Percentiles rank a stretch among this genome's conserved stretches.
phyloP scores from a whole-genome alignment of 352 stramenopile genomes.

The Pythium coloratum region DNA sequence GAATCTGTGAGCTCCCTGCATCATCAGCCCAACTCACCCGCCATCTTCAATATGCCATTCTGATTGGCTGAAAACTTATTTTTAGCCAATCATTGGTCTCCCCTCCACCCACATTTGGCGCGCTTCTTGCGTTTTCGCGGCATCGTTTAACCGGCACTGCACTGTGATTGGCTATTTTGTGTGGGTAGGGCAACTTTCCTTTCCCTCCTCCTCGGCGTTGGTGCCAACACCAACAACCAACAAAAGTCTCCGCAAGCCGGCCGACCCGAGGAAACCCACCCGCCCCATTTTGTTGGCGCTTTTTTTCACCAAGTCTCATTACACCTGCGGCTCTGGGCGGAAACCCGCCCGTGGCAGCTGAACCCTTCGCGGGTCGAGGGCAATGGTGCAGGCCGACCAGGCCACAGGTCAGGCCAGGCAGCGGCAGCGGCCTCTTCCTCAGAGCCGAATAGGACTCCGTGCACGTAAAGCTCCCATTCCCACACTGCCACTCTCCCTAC shows the following conservation, averaged over 20 bases:
- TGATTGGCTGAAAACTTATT: constrained; percentile 21
- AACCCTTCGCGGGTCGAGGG: constrained; percentile 9
- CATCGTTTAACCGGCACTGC: constrained; percentile 4
- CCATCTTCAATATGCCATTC: constrained; percentile 14
- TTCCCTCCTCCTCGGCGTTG: constrained; percentile 1
- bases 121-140: constrained; percentile 21
- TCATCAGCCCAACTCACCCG: constrained; percentile 25
- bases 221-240: constrained; percentile 17
- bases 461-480: constrained; percentile 4
- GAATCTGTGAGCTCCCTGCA: not conserved
- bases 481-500: not conserved
- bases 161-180: constrained; percentile 6
- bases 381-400: not conserved
- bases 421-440: not conserved
- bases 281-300: constrained; percentile 7
- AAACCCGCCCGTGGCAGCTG: constrained; percentile 13
- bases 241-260: constrained; percentile 1
- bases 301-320: constrained; percentile 9
- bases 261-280: constrained; percentile 16
- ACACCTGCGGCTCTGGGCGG: not conserved
- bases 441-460: constrained; percentile 22
- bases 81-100: constrained; percentile 18
- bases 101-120: constrained; percentile 27
- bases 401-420: no score
- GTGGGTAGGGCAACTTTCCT: constrained; percentile 8